A percentile compares a stretch with the other conserved stretches of the same genome.
Conservation (phyloP, 768 basidiomycete species). For the Amanita thiersii region DNA sequence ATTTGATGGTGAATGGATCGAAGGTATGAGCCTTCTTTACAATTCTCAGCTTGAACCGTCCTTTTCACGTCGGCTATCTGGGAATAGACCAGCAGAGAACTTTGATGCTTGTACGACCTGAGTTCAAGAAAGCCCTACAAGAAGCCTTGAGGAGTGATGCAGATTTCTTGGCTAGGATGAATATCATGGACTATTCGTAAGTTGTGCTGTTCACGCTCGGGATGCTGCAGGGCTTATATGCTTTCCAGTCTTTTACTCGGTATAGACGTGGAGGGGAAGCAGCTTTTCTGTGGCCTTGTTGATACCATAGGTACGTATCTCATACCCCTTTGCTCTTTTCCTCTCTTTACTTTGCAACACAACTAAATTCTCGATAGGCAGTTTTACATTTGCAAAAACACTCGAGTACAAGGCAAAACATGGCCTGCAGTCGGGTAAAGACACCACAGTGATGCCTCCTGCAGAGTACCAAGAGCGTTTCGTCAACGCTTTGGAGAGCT, state of each 20-base stretch:
- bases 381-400: constrained; percentile 81
- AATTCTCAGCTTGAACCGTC: background rate
- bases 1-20: constrained; percentile 83
- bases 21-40: constrained; percentile 34
- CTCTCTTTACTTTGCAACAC: too few species aligned
- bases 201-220: constrained; percentile 16
- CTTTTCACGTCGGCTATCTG: background rate
- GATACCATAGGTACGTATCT: constrained; percentile 69
- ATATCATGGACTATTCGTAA: constrained; percentile 86
- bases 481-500: constrained; percentile 60
- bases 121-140: constrained; percentile 64
- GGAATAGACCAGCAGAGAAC: constrained; percentile 53
- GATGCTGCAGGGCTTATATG: background rate
- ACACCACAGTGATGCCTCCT: constrained; percentile 76
- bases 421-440: constrained; percentile 58
- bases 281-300: constrained; percentile 72
- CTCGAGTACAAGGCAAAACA: constrained; percentile 84
- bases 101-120: constrained; percentile 57
- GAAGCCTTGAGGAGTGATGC: constrained; percentile 66
- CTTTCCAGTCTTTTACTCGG: constrained; percentile 59
- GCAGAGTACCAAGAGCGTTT: constrained; percentile 76
- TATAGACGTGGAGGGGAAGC: constrained; percentile 55
- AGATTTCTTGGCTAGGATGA: constrained; percentile 64
- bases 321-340: too few species aligned
- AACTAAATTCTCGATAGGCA: too few species aligned